Evolutionary conservation across 768 basidiomycete genomes (phyloP).

Genomic region (Phaeotremella fagi): DNA sequence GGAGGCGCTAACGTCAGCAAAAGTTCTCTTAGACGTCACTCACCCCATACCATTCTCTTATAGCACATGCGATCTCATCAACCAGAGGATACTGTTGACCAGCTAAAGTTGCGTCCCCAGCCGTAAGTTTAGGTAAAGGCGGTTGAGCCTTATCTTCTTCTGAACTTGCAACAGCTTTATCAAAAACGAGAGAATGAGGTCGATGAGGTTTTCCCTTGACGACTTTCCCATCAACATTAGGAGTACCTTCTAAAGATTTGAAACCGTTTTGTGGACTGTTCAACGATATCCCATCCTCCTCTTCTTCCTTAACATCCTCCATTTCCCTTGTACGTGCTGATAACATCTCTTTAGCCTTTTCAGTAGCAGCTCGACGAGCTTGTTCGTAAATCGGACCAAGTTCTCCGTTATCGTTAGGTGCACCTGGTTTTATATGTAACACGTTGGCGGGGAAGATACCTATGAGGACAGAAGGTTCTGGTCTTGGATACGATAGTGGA

Average conservation of each 20-base stretch:
- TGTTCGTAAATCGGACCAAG: conserved; percentile 69
- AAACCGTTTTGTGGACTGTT: too few relatives aligned
- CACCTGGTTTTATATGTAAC: conserved; percentile 76
- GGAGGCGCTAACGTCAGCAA: conserved; percentile 54
- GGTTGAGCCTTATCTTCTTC: conserved; percentile 37
- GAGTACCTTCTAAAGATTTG: background rate
- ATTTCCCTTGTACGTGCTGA: conserved; percentile 50
- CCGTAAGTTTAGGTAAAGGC: conserved; percentile 79
- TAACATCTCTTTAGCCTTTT: background rate
- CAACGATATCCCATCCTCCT: conserved; percentile 50
- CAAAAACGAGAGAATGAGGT: conserved; percentile 29
- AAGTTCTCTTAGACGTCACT: background rate
- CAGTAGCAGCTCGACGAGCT: conserved; percentile 23
- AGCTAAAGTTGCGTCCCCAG: conserved; percentile 84
- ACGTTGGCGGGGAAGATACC: conserved; percentile 91
- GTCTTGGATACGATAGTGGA: conserved; percentile 15
- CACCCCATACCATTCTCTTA: conserved; percentile 80
- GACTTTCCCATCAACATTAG: background rate
- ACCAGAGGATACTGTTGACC: conserved; percentile 82
- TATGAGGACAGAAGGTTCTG: conserved; percentile 63
- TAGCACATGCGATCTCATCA: conserved; percentile 92
- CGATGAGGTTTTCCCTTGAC: conserved; percentile 4
- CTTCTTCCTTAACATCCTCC: conserved; percentile 62
- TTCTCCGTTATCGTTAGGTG: conserved; percentile 80
- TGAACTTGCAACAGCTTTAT: background rate